These are phyloP conservation scores for Herpetomonas samuelpessoai DNA, from an alignment of 208 protist species.

Conservation along the genomic window DNA sequence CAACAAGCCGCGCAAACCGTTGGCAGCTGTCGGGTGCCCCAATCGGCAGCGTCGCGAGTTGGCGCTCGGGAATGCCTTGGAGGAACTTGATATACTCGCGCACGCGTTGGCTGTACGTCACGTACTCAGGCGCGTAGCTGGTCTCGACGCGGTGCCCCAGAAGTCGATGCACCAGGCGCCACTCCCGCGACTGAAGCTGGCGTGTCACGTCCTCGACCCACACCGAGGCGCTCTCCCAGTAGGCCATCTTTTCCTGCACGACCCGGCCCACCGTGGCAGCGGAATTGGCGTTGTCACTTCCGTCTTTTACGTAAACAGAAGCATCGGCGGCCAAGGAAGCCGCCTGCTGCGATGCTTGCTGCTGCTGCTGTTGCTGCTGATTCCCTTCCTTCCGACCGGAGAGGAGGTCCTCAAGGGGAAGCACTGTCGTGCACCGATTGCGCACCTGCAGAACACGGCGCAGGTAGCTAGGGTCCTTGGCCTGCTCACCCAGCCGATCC, in stretches of 20 bases:
- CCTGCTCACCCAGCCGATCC: conserved; percentile 53
- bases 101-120: conserved; percentile 43
- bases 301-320: not conserved
- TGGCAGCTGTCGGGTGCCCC: conserved; percentile 9
- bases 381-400: conserved; percentile 23
- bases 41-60: conserved; percentile 26
- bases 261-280: conserved; percentile 7
- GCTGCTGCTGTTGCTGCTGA: conserved; percentile 12
- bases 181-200: conserved; percentile 81
- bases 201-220: conserved; percentile 74
- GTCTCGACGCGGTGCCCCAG: conserved; percentile 69
- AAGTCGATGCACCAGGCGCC: conserved; percentile 70
- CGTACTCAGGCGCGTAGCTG: conserved; percentile 71
- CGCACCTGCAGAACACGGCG: conserved; percentile 58
- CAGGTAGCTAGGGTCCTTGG: conserved; percentile 59
- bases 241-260: conserved; percentile 55
- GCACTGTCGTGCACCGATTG: conserved; percentile 49
- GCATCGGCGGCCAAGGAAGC: not conserved
- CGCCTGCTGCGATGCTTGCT: not conserved
- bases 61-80: conserved; percentile 53
- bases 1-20: conserved; percentile 22
- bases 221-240: conserved; percentile 60
- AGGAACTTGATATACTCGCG: conserved; percentile 69
- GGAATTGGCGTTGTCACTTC: not conserved
- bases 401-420: conserved; percentile 51